A percentile compares a stretch with the other conserved stretches of the same genome.
These are phyloP conservation scores for Paracamarosporium sp. DNA, from an alignment of 2,329 filamentous ascomycete genomes.

Conservation along the genomic window DNA sequence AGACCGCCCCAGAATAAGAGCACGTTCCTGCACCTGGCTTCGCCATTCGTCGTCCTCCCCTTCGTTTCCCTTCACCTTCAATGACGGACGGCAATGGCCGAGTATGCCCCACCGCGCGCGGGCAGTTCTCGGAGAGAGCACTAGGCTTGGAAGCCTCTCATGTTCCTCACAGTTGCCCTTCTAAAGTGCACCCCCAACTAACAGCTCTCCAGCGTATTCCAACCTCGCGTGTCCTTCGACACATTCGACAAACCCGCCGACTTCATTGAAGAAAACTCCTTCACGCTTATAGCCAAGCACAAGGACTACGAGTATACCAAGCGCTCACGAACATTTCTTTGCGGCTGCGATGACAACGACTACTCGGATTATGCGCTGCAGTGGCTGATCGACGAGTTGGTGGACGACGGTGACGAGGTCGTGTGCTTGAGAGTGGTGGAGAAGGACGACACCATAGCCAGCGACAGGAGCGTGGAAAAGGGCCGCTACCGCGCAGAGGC, in stretches of 20 bases:
- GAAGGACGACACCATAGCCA: conserved; percentile 75
- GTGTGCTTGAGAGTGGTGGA: conserved; percentile 89
- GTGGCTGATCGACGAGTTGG: conserved; percentile 89
- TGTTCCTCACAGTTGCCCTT: conserved; percentile 24
- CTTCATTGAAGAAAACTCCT: conserved; percentile 64
- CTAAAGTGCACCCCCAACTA: conserved; percentile 10
- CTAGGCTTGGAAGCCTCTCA: conserved; percentile 24
- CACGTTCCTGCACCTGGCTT: conserved; percentile 9
- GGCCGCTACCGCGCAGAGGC: conserved; percentile 80
- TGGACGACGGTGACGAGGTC: conserved; percentile 92
- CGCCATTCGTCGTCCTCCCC: conserved; percentile 8
- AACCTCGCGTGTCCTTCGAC: conserved; percentile 75
- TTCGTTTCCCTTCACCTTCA: conserved; percentile 2
- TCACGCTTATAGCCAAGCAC: conserved; percentile 86
- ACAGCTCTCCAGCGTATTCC: conserved; percentile 61
- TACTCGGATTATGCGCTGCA: conserved; percentile 93
- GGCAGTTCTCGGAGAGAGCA: conserved; percentile 26
- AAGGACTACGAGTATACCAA: conserved; percentile 82
- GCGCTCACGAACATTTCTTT: conserved; percentile 86
- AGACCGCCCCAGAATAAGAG: conserved; percentile 8
- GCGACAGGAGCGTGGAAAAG: conserved; percentile 66
- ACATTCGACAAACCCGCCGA: conserved; percentile 74
- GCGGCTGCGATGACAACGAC: conserved; percentile 87
- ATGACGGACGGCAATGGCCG: conserved; percentile 24
- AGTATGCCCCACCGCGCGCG: conserved; percentile 30